Evolutionary conservation across 2,329 filamentous ascomycete genomes (phyloP), one percentile per base, ranked within the genome.

Genomic region (Rhynchosporium secalis): DNA sequence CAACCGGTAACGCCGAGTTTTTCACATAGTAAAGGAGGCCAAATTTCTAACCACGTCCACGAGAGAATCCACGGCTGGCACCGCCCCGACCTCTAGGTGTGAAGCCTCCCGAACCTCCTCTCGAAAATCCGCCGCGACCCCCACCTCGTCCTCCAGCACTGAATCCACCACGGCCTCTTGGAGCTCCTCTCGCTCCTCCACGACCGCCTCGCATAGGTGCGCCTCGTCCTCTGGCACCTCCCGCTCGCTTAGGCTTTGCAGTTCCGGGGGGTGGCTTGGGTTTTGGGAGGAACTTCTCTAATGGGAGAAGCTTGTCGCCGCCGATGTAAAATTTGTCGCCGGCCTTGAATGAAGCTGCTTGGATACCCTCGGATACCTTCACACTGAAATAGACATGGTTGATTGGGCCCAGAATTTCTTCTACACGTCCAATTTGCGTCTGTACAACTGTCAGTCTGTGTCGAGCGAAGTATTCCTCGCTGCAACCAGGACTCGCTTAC

Each of bases 271-370:
- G 79, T 57, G 82, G 81, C 82, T 97, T 97, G 60, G 94, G 94
- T 83, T 93, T 96, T 68, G 95, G 95, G 63, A 98, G 82, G 84
- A 99, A 99, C 83, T 90, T 92, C 78, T 99, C 95, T 72, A 98
- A 81, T 49, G 95, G 94, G 65, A 99, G 83, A 58, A 97, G 86
- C 83, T 97, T 99, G 80, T 98, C 95, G 73, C 88, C 86, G 71
- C 89, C 91, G 74, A 98, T 96, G 82, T 88, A 99, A 80, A 99
- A 96, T 81, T 96, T 96, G 83, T 98, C 95, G 75, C 95, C 95
- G 66, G 88, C 80, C 82, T 97, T 96, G 87, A 98, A 99, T 46
- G 90, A 95, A 63, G 88, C 86, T 66, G 95, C 92, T 78, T 96
- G 90, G 76, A 99, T 98, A 72, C 95, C 95, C 76, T 98, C 94